Evolutionary conservation across 345 rosid genomes (phyloP), one percentile per base, ranked within the genome.

Genomic region (Draba incana): DNA sequence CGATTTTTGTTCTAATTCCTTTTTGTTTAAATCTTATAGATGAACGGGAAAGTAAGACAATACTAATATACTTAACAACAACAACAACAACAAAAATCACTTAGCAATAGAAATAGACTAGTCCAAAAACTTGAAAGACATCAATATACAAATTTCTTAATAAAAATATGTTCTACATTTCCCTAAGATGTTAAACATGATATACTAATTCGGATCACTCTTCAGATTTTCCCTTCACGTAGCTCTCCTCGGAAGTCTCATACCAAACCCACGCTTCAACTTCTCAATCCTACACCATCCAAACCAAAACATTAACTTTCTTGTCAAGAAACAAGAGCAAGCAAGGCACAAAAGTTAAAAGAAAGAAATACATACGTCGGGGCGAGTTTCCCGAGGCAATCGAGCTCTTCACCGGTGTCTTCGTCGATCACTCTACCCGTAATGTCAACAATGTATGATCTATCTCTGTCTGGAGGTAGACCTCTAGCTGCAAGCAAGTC

Each of bases 401-500:
- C 97, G 2, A 88, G 90, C 77, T 93, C 96, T 84, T 91, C 88
- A 27, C 95, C 86, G 9, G 94, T 84, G 63, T 93, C 98, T 78
- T 88, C 98, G 45, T 88, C 97, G 12, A 87, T 62, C 39, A 93
- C 89, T 77, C 84, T 86, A 68, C 99, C 99, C 0, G 96, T 80
- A 2, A 91, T 85, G 67, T 91, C 95, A 16, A 93, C 28, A 12
- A 86, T 63, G 80, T 88, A 93, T 28, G 91, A 88, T 73, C 95
- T 81, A 66, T 85, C 84, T 72, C 81, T 81, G 5, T 80, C 84
- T 15, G 85, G 57, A 10, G 92, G 92, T 53, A 93, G 91, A 11
- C 97, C 97, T 81, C 96, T 81, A 13, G 71, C 70, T 65, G 84
- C 83, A 60, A 93, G 97, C 81, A 93, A 81, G 56, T 86, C 89